Base-by-base conservation (phyloP, 2,329 filamentous ascomycete species). In the Alternaria atra region DNA sequence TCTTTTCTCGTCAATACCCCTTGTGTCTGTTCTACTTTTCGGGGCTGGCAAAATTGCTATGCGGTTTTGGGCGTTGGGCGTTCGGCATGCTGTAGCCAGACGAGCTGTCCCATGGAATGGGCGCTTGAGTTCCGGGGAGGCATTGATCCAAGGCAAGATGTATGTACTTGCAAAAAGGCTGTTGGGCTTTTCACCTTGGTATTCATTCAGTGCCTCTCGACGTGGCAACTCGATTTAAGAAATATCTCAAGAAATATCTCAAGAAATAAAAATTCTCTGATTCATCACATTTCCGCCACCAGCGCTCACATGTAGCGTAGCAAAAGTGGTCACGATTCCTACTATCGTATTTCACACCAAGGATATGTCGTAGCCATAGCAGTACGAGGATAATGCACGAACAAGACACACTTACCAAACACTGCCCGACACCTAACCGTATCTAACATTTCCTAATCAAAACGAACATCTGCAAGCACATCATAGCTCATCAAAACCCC, bases 1-100 rank as follows among this genome's bases (percentile, higher is more conserved):
- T 51, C 40, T 27, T 51, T 51, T 40, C 44, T 56, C 39, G 20
- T 29, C 17, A 48, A 65, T 65, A 65, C 62, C 55, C 62, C 23
- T 30, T 52, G 29, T 15, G 25, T 29, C 12, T 34, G 23, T 47
- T 23, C 23, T 23, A 29, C 34, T 30, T 32, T 30, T 39, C 8
- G 40, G 9, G 40, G 27, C 39, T 52, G 32, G 32, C 5, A 43
- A 15, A 23, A 6, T 40, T 32, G n/a, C 55, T 53, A 39, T 44
- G 20, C 27, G 8, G 46, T 23, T 50, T 46, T 47, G 43, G 52
- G 54, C 40, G 40, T 52, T 58, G 15, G 54, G 54, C 37, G 54
- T 61, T 57, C n/a, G 58, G 58, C 27, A 42, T 48, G 17, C 30
- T 53, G 50, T 43, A 46, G 17, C 53, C 40, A 39, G 15, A 43